phyloP scores from a whole-genome alignment of 495 filamentous ascomycete genomes.

The Trichoderma reesei region DNA sequence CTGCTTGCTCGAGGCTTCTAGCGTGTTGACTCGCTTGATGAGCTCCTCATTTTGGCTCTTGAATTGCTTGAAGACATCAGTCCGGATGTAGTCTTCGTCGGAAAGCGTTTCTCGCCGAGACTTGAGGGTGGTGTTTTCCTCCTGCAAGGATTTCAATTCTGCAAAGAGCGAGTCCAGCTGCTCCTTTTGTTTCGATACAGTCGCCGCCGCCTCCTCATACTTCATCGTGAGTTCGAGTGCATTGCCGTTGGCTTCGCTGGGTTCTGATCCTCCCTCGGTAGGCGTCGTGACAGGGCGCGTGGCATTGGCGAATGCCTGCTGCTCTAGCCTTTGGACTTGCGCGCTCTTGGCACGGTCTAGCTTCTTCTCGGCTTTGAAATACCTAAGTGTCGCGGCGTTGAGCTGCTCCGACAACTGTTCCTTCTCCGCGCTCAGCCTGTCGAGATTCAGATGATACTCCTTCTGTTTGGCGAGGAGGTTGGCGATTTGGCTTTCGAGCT shows the following conservation, averaged over 20 bases:
- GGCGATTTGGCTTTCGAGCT: slow-evolving; percentile 64
- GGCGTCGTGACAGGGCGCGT: slow-evolving; percentile 41
- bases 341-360: slow-evolving; percentile 78
- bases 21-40: slow-evolving; percentile 78
- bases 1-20: slow-evolving; percentile 81
- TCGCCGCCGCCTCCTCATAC: slow-evolving; percentile 60
- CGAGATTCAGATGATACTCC: slow-evolving; percentile 62
- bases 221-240: slow-evolving; percentile 49
- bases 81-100: slow-evolving; percentile 89
- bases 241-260: slow-evolving; percentile 42
- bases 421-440: slow-evolving; percentile 67
- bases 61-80: slow-evolving; percentile 84
- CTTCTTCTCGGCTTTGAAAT: slow-evolving; percentile 89
- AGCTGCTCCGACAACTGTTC: slow-evolving; percentile 73
- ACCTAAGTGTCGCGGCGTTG: slow-evolving; percentile 76
- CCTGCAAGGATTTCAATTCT: slow-evolving; percentile 70
- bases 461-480: slow-evolving; percentile 73
- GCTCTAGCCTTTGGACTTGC: slow-evolving; percentile 86
- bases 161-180: slow-evolving; percentile 68
- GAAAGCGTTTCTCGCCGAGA: slow-evolving; percentile 52
- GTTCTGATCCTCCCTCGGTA: slow-evolving; percentile 47
- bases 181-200: slow-evolving; percentile 72
- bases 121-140: slow-evolving; percentile 62
- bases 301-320: slow-evolving; percentile 63
- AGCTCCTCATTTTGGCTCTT: slow-evolving; percentile 87